Evolutionary conservation across 352 stramenopile species (phyloP).

Genomic region (Globisporangium abappressorium): DNA sequence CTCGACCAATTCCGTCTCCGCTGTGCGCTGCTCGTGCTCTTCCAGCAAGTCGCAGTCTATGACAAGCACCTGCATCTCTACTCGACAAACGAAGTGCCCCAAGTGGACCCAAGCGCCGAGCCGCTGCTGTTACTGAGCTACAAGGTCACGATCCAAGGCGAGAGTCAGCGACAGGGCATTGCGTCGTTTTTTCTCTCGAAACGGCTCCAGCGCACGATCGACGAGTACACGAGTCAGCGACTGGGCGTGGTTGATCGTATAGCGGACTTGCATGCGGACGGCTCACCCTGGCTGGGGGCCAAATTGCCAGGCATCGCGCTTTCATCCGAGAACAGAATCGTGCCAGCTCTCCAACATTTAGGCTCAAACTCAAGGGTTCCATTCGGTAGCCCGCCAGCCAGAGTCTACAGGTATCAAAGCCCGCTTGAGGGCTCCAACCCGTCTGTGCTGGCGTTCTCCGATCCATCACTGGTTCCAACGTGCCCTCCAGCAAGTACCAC

Average conservation of each 20-base stretch:
- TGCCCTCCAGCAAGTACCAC: not conserved
- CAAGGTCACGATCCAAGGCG: slow-evolving; percentile 15
- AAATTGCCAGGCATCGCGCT: slow-evolving; percentile 16
- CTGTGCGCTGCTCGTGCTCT: slow-evolving; percentile 19
- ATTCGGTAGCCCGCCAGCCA: not conserved
- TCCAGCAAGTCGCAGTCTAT: slow-evolving; percentile 19
- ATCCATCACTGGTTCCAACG: not conserved
- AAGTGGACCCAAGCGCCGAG: not conserved
- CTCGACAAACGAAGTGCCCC: not conserved
- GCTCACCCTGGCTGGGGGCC: not conserved
- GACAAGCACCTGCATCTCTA: slow-evolving; percentile 8
- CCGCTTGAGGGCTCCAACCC: not conserved
- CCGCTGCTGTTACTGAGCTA: slow-evolving; percentile 9
- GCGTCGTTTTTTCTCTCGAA: slow-evolving; percentile 9
- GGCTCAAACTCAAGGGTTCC: not conserved
- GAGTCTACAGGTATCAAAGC: slow-evolving; percentile 9
- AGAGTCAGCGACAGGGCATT: slow-evolving; percentile 21
- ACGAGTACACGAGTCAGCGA: not conserved
- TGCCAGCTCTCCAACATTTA: not conserved
- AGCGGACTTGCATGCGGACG: slow-evolving; percentile 14
- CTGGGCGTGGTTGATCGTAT: not conserved
- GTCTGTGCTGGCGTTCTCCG: not conserved
- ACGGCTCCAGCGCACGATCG: slow-evolving; percentile 10
- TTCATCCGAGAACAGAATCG: not conserved
- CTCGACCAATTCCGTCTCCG: slow-evolving; percentile 21